Conservation (phyloP, 768 basidiomycete species). For the Kwoniella pini region DNA sequence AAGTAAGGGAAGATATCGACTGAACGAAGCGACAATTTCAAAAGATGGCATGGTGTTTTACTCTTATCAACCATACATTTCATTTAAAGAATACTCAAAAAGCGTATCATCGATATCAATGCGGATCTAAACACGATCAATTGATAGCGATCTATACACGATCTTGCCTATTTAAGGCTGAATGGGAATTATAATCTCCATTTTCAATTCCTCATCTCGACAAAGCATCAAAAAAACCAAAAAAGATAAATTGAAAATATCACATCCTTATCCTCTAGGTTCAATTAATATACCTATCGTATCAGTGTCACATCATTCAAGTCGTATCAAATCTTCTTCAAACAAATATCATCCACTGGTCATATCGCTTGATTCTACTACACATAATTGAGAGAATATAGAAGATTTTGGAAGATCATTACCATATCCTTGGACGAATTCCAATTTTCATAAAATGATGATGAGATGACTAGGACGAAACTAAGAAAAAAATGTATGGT, state of each 20-base stretch:
- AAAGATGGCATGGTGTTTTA: too few relatives aligned
- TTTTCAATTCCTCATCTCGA: neutral
- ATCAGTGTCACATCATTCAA: neutral
- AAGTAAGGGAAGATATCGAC: too few relatives aligned
- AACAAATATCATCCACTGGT: too few relatives aligned
- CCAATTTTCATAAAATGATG: too few relatives aligned
- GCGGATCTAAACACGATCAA: too few relatives aligned
- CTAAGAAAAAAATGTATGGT: conserved; percentile 24
- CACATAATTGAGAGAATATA: neutral
- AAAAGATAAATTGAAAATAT: conserved; percentile 10
- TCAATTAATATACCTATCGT: neutral
- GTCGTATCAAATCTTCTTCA: too few relatives aligned
- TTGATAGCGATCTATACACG: neutral
- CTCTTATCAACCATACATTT: too few relatives aligned
- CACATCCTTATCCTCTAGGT: conserved; percentile 19
- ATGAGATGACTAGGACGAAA: neutral
- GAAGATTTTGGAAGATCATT: conserved; percentile 1
- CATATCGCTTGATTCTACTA: too few relatives aligned
- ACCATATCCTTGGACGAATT: too few relatives aligned
- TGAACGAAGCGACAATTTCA: too few relatives aligned
- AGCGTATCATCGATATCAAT: too few relatives aligned
- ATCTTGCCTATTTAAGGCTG: neutral
- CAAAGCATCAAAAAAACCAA: neutral
- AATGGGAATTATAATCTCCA: conserved; percentile 13
- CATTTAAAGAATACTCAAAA: too few relatives aligned